A percentile compares a stretch with the other conserved stretches of the same genome.
These are phyloP conservation scores for Calonectria ilicicola DNA, from an alignment of 2,329 filamentous ascomycete genomes.

Conservation along the genomic window DNA sequence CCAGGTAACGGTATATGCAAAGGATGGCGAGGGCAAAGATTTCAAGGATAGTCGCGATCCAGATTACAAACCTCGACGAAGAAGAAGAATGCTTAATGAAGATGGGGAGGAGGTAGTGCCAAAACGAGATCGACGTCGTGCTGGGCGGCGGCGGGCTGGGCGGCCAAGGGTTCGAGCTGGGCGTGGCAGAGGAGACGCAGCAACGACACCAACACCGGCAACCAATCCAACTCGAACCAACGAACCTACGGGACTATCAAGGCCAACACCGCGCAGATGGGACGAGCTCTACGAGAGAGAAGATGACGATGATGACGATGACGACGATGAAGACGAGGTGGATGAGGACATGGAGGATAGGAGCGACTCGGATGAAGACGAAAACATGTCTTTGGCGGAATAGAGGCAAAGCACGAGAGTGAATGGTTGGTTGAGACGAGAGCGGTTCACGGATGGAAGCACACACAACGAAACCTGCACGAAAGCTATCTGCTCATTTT, in stretches of 20 bases:
- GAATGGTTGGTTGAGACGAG: neutral
- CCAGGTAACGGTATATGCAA: constrained; percentile 70
- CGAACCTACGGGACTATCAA: constrained; percentile 43
- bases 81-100: constrained; percentile 41
- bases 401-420: constrained; percentile 5
- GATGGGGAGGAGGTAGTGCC: constrained; percentile 41
- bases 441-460: neutral
- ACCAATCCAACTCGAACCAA: constrained; percentile 6
- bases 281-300: constrained; percentile 43
- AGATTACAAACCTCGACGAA: constrained; percentile 51
- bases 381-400: constrained; percentile 42
- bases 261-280: constrained; percentile 51
- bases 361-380: constrained; percentile 42
- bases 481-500: neutral
- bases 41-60: constrained; percentile 57
- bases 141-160: constrained; percentile 33
- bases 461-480: neutral
- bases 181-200: constrained; percentile 27
- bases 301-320: constrained; percentile 38
- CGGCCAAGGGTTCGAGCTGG: constrained; percentile 36
- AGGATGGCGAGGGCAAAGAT: constrained; percentile 55
- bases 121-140: constrained; percentile 31
- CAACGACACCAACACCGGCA: neutral
- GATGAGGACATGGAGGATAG: constrained; percentile 40
- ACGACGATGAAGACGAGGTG: constrained; percentile 42